A percentile compares a stretch with the other conserved stretches of the same genome.
phyloP scores from a whole-genome alignment of 1,139 yeast species.

The Candida freyschussii region DNA sequence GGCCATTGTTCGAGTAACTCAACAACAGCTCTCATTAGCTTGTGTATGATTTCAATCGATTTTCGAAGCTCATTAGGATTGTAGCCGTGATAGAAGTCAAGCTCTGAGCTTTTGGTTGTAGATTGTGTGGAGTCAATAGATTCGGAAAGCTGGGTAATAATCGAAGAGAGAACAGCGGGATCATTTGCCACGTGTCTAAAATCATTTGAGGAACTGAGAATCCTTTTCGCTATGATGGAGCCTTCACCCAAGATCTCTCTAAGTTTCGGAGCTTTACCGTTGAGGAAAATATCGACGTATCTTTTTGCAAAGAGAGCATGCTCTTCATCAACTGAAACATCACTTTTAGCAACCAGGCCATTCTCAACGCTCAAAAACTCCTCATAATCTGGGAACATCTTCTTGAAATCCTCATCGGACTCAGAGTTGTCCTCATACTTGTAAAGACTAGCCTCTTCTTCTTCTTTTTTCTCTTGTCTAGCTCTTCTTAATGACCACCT shows the following conservation, averaged over 20 bases:
- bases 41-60: constrained; percentile 51
- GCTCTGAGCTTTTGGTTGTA: constrained; percentile 20
- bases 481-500: constrained; percentile 75
- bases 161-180: constrained; percentile 38
- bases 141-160: constrained; percentile 37
- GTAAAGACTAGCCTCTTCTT: constrained; percentile 57
- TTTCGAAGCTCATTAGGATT: constrained; percentile 55
- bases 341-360: constrained; percentile 17
- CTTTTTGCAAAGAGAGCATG: constrained; percentile 33
- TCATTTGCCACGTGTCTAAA: constrained; percentile 23
- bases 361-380: constrained; percentile 46
- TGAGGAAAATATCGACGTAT: constrained; percentile 33
- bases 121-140: constrained; percentile 27
- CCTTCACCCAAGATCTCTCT: constrained; percentile 40
- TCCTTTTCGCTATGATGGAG: constrained; percentile 32
- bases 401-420: constrained; percentile 66
- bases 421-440: constrained; percentile 59
- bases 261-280: constrained; percentile 22
- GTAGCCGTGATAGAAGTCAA: constrained; percentile 70
- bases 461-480: constrained; percentile 58
- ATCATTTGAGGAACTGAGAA: constrained; percentile 24
- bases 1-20: constrained; percentile 77
- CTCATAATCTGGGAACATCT: constrained; percentile 84
- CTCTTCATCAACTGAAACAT: constrained; percentile 31
- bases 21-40: constrained; percentile 42